Base-by-base conservation (phyloP, 148 eudicot species). In the Amaranthus palmeri region DNA sequence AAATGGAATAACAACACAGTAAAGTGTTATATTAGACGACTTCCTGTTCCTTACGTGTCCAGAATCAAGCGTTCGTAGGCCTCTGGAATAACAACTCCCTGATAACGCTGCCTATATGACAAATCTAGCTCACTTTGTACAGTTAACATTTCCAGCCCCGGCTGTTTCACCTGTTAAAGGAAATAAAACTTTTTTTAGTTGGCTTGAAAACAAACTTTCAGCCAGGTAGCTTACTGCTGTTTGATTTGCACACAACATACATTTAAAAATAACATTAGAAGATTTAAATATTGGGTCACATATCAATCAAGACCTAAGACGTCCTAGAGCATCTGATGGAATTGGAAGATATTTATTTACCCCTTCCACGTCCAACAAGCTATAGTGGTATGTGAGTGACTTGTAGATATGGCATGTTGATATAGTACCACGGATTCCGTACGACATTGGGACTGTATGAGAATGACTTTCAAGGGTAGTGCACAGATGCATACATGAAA, bases 11-110 rank as follows among this genome's bases (percentile, higher is more conserved):
- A 25, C 36, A 25, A 2, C 36, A 25, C 36, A 25, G 36, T 25
- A 25, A 25, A 25, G 36, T 25, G 36, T 2, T 25, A 25, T 25
- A 25, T 25, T 25, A 25, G 36, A 25, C 36, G 36, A 25, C 36
- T 1, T 25, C 36, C 36, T 25, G 36, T 25, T 25, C 56, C 85
- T 67, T 89, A 91, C 97, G 95, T 91, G 83, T 91, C 97, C 18
- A 91, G 92, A 76, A 91, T 88, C 51, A 91, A 84, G 47, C 97
- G 97, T 75, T 91, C 97, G 68, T 91, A 91, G 36, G 97, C 97
- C 78, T 91, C 97, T 41, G 97, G 97, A 73, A 91, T 91, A 61
- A 76, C 74, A 60, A 84, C 77, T 13, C 80, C 90, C 78, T 91
- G 97, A 73, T 91, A 91, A 11, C 97, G 90, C 72, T 91, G 97